phyloP scores from a whole-genome alignment of 2,329 filamentous ascomycete species.

The Cordyceps javanica region DNA sequence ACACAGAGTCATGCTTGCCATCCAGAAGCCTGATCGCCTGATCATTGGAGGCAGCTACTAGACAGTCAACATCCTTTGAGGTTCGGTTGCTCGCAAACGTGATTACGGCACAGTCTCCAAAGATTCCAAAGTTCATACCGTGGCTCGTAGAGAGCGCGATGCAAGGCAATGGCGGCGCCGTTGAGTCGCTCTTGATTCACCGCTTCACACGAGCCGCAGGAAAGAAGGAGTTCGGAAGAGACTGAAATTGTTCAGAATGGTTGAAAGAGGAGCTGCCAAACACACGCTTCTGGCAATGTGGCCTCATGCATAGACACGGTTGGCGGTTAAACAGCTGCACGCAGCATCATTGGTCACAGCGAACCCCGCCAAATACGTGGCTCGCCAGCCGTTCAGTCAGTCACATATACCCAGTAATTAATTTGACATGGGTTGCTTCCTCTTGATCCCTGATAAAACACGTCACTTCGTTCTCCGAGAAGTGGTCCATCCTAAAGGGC shows the following conservation, averaged over 20 bases:
- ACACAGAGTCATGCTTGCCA: constrained; percentile 5
- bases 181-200: constrained; percentile 12
- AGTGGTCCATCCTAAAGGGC: constrained; percentile 18
- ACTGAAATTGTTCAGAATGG: not conserved
- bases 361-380: not conserved
- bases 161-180: constrained; percentile 11
- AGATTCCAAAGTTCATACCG: not conserved
- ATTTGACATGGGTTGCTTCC: constrained; percentile 15
- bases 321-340: not conserved
- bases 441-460: constrained; percentile 19
- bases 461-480: constrained; percentile 19
- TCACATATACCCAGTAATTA: constrained; percentile 17
- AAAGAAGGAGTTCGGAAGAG: not conserved
- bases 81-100: not conserved
- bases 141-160: constrained; percentile 5
- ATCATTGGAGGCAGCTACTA: not conserved
- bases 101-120: constrained; percentile 7
- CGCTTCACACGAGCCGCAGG: not conserved
- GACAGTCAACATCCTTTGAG: constrained; percentile 12
- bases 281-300: constrained; percentile 5
- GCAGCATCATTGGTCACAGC: not conserved
- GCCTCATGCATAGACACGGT: not conserved
- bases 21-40: constrained; percentile 4
- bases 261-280: not conserved
- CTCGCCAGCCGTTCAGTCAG: not conserved